Evolutionary conservation across 371 early-diverging fungal genomes (phyloP), one percentile per base, ranked within the genome.

Genomic region (Actinomortierella ambigua): DNA sequence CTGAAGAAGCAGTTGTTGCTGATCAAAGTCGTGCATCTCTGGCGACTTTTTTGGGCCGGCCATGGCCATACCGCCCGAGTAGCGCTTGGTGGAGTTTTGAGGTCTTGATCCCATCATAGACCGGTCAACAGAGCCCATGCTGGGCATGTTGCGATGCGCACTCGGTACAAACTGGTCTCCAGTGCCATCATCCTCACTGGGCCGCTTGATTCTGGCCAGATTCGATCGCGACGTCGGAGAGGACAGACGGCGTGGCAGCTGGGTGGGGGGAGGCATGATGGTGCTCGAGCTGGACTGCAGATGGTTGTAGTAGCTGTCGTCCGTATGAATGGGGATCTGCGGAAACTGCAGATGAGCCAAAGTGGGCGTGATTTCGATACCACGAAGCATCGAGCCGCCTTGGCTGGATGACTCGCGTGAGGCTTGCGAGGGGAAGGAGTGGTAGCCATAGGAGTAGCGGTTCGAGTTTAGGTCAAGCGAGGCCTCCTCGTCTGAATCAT

Each of bases 201-300:
- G 47, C 5, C 73, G 50, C n/a, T 63, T 66, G 2, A 50, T 44
- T 22, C 55, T 55, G 41, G 48, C n/a, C 28, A 60, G 50, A 0
- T 2, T 34, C 8, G 69, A 57, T 4, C 73, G 58, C 6, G 34
- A 34, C 59, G 61, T 24, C 53, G 63, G 28, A 65, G 71, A 5
- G 66, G 65, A 0, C 66, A 71, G 2, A 58, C 41, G 8, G 73
- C 65, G 41, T 71, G 66, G 13, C 73, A 59, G 22, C 66, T 65
- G 39, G 61, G 73, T 59, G 8, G 73, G 73, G 29, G 73, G 73
- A 14, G 73, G 73, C 73, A 71, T 71, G 52, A 49, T 63, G 39
- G 58, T 59, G 29, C 61, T 70, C 17, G 69, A 34, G 17, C 23
- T 23, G 17, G 55, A 59, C 6, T 63, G 59, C 14, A 28, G 24